A percentile compares a stretch with the other conserved stretches of the same genome.
Evolutionary conservation across 2,329 filamentous ascomycete genomes (phyloP).

Genomic region (Hypoxylon sp.): DNA sequence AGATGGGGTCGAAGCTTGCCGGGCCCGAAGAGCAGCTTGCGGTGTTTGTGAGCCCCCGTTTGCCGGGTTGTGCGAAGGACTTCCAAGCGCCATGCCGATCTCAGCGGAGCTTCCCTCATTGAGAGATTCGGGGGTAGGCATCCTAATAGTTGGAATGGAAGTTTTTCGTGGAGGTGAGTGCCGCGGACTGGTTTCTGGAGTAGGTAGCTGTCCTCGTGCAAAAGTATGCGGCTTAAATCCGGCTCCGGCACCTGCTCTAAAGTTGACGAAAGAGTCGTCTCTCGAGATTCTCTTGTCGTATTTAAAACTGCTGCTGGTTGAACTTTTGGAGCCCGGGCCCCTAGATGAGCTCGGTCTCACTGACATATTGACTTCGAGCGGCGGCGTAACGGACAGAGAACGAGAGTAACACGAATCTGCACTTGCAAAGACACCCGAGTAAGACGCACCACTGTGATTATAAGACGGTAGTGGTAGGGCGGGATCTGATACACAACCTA

Average conservation of each 20-base stretch:
- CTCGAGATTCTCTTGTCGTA: constrained; percentile 63
- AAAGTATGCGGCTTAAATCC: constrained; percentile 59
- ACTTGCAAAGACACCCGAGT: constrained; percentile 41
- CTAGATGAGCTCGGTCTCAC: constrained; percentile 61
- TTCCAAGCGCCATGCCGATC: constrained; percentile 83
- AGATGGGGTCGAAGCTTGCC: constrained; percentile 34
- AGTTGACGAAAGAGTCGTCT: constrained; percentile 59
- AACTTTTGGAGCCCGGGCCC: constrained; percentile 54
- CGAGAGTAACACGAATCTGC: constrained; percentile 47
- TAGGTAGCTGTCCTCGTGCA: constrained; percentile 60
- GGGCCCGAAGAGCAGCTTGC: constrained; percentile 35
- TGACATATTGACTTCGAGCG: constrained; percentile 51
- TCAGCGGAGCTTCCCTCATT: constrained; percentile 59
- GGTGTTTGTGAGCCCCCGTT: constrained; percentile 46
- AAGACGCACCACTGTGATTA: constrained; percentile 47
- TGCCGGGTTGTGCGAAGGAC: constrained; percentile 67
- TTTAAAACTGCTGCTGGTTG: constrained; percentile 49
- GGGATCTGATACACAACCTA: constrained; percentile 53
- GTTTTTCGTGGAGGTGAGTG: constrained; percentile 51
- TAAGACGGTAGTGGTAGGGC: constrained; percentile 49
- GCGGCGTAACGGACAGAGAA: constrained; percentile 47
- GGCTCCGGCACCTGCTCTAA: constrained; percentile 52
- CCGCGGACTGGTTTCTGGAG: constrained; percentile 60
- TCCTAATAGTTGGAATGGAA: constrained; percentile 56
- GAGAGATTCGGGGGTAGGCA: constrained; percentile 62